Evolutionary conservation across 345 rosid species (phyloP).

Genomic region (Punica granatum): DNA sequence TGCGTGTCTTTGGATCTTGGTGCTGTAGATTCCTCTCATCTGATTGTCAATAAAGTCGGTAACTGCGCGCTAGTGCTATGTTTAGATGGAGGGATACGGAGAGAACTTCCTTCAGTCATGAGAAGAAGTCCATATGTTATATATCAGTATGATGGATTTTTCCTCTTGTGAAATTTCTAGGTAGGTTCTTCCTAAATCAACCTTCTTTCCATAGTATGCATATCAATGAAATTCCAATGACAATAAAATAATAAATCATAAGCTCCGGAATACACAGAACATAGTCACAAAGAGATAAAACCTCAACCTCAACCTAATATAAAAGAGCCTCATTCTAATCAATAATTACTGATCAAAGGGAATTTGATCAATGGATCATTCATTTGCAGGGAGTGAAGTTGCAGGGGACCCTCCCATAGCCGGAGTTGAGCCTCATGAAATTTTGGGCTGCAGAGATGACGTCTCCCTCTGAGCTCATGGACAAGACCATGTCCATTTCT

Average conservation of each 20-base stretch:
- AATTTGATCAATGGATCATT: not conserved
- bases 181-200: no score
- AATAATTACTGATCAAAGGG: not conserved
- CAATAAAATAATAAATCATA: no score
- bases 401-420: constrained; percentile 38
- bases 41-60: no score
- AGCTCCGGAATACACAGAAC: not conserved
- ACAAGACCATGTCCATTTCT: constrained; percentile 48
- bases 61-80: no score
- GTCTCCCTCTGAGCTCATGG: constrained; percentile 41
- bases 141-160: no score
- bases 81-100: no score
- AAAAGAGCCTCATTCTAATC: not conserved
- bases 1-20: not conserved
- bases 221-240: no score
- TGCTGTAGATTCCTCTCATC: not conserved
- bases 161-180: no score
- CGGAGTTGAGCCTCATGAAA: constrained; percentile 70
- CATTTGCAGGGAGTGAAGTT: constrained; percentile 17
- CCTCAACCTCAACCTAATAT: no score
- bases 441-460: constrained; percentile 51
- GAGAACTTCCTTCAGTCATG: no score
- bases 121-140: no score
- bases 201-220: no score
- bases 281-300: not conserved